Conservation (phyloP, 441 rosid genomes). For the Bocquillonia castaneifolia region DNA sequence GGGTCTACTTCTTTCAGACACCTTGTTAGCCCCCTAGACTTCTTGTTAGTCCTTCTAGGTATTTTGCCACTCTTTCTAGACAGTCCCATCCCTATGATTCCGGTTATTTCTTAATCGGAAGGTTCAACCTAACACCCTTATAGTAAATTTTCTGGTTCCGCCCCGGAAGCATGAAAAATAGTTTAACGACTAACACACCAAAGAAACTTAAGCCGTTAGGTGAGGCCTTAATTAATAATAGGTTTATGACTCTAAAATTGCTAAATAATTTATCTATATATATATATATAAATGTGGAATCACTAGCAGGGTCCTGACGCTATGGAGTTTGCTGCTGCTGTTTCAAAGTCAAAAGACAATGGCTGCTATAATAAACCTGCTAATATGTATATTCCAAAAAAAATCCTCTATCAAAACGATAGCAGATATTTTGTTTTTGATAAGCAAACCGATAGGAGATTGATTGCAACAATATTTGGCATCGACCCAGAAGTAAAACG, state of each 20-base stretch:
- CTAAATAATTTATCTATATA: not conserved
- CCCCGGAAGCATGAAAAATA: too few species aligned
- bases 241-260: not conserved
- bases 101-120: too few species aligned
- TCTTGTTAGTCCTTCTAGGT: too few species aligned
- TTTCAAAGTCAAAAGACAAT: slow-evolving; percentile 62
- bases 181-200: too few species aligned
- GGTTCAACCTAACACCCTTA: too few species aligned
- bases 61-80: too few species aligned
- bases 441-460: slow-evolving; percentile 39
- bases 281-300: not conserved
- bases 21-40: too few species aligned
- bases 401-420: slow-evolving; percentile 32
- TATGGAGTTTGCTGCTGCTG: slow-evolving; percentile 52
- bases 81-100: too few species aligned
- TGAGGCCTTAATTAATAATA: not conserved
- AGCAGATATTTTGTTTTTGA: too few species aligned
- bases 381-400: too few species aligned
- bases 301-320: slow-evolving; percentile 48
- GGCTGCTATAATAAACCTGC: slow-evolving; percentile 9
- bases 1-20: too few species aligned
- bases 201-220: not conserved
- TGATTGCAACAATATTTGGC: slow-evolving; percentile 60
- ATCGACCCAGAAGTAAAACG: slow-evolving; percentile 45
- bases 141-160: too few species aligned